Evolutionary conservation across 495 filamentous ascomycete species (phyloP), one percentile per base, ranked within the genome.

Genomic region (Aspergillus conjunctus): DNA sequence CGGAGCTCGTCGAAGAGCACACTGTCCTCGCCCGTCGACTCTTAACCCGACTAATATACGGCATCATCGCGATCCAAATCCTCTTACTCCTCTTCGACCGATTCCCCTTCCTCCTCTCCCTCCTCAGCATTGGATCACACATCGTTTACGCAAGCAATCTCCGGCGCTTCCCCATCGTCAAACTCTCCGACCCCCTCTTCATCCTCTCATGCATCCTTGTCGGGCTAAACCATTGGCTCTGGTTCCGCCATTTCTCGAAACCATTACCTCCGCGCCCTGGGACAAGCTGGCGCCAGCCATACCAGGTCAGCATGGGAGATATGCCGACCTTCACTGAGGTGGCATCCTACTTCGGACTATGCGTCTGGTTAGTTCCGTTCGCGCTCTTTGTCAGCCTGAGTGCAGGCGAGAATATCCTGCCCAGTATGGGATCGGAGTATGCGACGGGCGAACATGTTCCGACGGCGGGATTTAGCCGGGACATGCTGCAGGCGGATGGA

Each of bases 1-100:
- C 94, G 2, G 94, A 98, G 75, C 83, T 97, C 10, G 94, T 98
- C 52, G 95, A 98, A 76, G 94, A 98, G 69, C 93, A 98, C 70
- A 98, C 92, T 11, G 93, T 98, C 11, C 72, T 95, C 48, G 89
- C 93, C 18, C 93, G 96, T 69, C 90, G 87, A 58, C 80, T 97
- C 22, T 82, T 98, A 22, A 90, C 83, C 12, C 85, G 84, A 46
- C 80, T 98, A 43, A 97, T 98, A 72, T 96, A 97, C 80, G 76
- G 75, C 57, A 85, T 96, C 66, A 90, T 98, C 57, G 79, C 63
- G 22, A 71, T 91, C 31, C 93, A 96, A 67, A 59, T 87, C 26
- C 77, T 95, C 7, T 87, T 98, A 10, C 82, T 84, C 59, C 45
- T 92, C 51, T 78, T 98, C 66, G 94, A 98, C 80, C 79, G 87